Percentiles rank a stretch among this genome's conserved stretches.
Evolutionary conservation across 2,329 filamentous ascomycete species (phyloP).

Genomic region (Xylaria hypoxylon): DNA sequence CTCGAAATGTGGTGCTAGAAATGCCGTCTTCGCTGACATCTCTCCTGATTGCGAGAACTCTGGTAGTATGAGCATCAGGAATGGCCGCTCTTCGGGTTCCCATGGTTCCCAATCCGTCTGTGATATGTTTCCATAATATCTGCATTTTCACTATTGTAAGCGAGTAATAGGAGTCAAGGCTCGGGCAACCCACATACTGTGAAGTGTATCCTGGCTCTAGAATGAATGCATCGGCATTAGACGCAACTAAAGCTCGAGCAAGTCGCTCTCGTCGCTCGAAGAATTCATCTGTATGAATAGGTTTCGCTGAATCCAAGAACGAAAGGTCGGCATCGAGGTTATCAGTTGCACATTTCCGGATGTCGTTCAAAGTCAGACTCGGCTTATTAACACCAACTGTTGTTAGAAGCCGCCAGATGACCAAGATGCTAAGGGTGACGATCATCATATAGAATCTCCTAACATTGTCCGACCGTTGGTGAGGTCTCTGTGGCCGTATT

Average conservation of each 20-base stretch:
- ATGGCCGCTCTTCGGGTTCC: slow-evolving; percentile 73
- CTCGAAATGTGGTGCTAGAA: slow-evolving; percentile 70
- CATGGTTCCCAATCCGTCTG: slow-evolving; percentile 72
- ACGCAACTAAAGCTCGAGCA: slow-evolving; percentile 63
- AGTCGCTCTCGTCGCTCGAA: slow-evolving; percentile 66
- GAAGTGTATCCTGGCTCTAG: slow-evolving; percentile 74
- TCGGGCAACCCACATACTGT: slow-evolving; percentile 53
- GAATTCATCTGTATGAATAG: slow-evolving; percentile 64
- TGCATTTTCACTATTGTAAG: slow-evolving; percentile 19
- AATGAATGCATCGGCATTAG: slow-evolving; percentile 68
- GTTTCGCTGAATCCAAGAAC: slow-evolving; percentile 62
- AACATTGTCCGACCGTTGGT: background rate
- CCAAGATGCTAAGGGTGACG: background rate
- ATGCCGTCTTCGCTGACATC: slow-evolving; percentile 66
- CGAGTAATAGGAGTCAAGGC: background rate
- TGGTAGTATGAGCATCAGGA: slow-evolving; percentile 70
- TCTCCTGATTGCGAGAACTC: slow-evolving; percentile 52
- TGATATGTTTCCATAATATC: slow-evolving; percentile 71
- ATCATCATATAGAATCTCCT: background rate
- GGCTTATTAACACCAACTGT: background rate
- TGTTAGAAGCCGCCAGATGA: slow-evolving; percentile 3
- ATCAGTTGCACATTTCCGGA: slow-evolving; percentile 61
- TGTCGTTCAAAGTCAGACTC: slow-evolving; percentile 31
- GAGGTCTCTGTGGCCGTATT: background rate
- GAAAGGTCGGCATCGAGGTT: slow-evolving; percentile 62